Evolutionary conservation across 108 stramenopile species (phyloP).

Genomic region (Pseudonitzschia delicatissima): DNA sequence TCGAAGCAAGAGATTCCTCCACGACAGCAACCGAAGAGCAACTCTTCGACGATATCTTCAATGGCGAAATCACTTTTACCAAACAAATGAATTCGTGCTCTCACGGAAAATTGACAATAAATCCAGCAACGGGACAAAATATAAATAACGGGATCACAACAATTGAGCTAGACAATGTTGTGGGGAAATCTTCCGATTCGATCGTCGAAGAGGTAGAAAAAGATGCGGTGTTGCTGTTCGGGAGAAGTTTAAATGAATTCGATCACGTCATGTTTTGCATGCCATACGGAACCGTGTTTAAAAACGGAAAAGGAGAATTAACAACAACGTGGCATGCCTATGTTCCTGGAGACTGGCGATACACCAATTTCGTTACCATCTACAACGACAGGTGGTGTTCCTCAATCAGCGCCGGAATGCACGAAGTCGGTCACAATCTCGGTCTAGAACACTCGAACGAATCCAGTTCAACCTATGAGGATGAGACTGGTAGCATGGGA

Average conservation of each 20-base stretch:
- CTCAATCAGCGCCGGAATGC: slow-evolving; percentile 26
- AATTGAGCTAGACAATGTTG: background rate
- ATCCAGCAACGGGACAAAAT: background rate
- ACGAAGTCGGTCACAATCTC: slow-evolving; percentile 31
- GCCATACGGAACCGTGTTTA: background rate
- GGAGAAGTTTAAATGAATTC: background rate
- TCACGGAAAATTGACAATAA: background rate
- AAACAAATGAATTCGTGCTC: background rate
- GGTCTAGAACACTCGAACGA: slow-evolving; percentile 22
- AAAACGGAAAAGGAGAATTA: background rate
- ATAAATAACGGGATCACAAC: background rate
- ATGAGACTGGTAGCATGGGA: slow-evolving; percentile 40
- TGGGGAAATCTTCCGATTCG: background rate
- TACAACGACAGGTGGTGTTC: slow-evolving; percentile 62
- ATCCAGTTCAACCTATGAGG: slow-evolving; percentile 10
- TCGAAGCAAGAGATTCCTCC: background rate
- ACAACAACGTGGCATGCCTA: background rate
- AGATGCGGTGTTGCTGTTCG: background rate
- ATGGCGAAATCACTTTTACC: background rate
- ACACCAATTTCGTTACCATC: slow-evolving; percentile 18
- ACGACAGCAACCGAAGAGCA: background rate
- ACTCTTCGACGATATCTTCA: background rate
- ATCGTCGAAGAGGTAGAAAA: background rate
- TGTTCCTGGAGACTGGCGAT: background rate
- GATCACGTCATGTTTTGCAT: slow-evolving; percentile 5